Evolutionary conservation across 371 early-diverging fungal genomes (phyloP), one percentile per base, ranked within the genome.

Genomic region (Dichotomocladium elegans): DNA sequence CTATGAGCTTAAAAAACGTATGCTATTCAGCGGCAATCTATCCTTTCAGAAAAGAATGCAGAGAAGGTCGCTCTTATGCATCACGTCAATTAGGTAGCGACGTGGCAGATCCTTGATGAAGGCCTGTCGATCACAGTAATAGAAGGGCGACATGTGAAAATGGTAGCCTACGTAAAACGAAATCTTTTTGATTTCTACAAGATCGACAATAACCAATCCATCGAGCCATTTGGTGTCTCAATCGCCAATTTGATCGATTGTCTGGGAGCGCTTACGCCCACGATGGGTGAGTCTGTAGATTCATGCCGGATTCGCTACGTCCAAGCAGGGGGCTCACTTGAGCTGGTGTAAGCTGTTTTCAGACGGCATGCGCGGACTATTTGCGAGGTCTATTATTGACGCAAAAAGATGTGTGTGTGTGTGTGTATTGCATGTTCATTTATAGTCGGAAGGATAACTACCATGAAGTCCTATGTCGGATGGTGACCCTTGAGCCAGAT

Each of bases 61-160:
- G n/a, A n/a, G n/a, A n/a, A n/a, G n/a, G n/a, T n/a, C n/a, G n/a
- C n/a, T 30, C 14, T 14, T 15, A 3, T 29, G 11, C 11, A 21
- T 31, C 34, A 15, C 34, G 12, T 14, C 28, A 37, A 15, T 19
- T 44, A 70, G 70, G 47, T 49, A 6, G 61, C 64, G 17, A 63
- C 59, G 21, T 61, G 61, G 19, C 54, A 54, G 41, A 63, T 73
- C 42, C 55, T 58, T 34, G 63, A 64, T 42, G 72, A 71, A 57
- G 77, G 74, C 0, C 26, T 77, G 4, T 63, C 63, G 2, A 53
- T 77, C 17, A 60, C 70, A 3, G 63, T 63, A 3, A 63, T 64
- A 52, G 60, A 66, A 15, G 27, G 53, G 4, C 65, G 58, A 7
- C 41, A 56, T 22, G 58, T 68, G 11, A 68, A 69, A 47, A 70